phyloP scores from a whole-genome alignment of 306 rosid genomes.

The Rubus idaeus region DNA sequence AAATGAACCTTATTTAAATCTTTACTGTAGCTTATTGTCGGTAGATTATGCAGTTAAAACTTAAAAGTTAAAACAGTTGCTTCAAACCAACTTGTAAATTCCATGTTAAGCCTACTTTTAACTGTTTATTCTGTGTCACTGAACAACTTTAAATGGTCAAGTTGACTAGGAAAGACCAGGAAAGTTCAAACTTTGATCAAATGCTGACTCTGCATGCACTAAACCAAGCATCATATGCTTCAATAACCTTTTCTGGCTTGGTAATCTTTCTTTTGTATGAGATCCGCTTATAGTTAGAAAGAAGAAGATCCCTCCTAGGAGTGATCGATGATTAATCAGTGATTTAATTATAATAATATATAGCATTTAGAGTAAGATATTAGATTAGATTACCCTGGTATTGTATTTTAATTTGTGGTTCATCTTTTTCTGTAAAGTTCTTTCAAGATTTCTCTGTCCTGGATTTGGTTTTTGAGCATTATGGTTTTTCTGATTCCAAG shows the following conservation, averaged over 20 bases:
- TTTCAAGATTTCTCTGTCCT: background rate
- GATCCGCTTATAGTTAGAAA: conserved; percentile 24
- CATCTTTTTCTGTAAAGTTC: background rate
- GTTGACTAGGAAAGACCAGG: conserved; percentile 33
- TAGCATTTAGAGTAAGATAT: conserved; percentile 37
- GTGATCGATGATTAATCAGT: conserved; percentile 23
- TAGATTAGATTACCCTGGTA: conserved; percentile 38
- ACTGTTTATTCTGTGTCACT: conserved; percentile 7
- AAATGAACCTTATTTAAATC: background rate
- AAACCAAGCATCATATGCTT: conserved; percentile 35
- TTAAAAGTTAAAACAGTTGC: background rate
- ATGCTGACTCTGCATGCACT: conserved; percentile 43
- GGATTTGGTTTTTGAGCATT: conserved; percentile 42
- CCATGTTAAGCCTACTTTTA: conserved; percentile 9
- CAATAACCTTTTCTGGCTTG: conserved; percentile 2
- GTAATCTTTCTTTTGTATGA: conserved; percentile 1
- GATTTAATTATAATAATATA: conserved; percentile 23
- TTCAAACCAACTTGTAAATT: background rate
- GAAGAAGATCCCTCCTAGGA: conserved; percentile 34
- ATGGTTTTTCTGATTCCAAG: conserved; percentile 42
- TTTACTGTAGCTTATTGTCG: background rate
- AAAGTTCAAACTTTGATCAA: conserved; percentile 15
- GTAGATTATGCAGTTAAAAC: background rate
- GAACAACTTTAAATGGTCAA: conserved; percentile 23
- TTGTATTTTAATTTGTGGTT: conserved; percentile 11